These are phyloP conservation scores for Suhomyces chickasaworum DNA, from an alignment of 1,139 yeast species.

Conservation along the genomic window DNA sequence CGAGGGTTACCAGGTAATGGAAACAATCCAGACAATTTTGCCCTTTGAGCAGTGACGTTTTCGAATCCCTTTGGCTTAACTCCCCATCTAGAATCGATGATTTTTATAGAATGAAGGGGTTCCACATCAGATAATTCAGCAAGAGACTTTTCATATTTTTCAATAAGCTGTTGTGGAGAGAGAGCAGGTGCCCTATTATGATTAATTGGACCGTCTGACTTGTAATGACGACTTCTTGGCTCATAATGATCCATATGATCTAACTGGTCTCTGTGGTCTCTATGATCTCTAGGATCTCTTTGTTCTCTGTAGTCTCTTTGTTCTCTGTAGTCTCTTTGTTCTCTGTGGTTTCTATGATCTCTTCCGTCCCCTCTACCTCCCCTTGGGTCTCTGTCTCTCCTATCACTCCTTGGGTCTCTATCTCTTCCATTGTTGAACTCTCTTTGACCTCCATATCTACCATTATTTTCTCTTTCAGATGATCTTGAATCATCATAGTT, in stretches of 20 bases:
- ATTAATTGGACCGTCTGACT: background rate
- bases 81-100: conserved; percentile 69
- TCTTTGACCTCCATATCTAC: background rate
- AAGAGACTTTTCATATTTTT: conserved; percentile 26
- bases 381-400: conserved; percentile 7
- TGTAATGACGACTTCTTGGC: background rate
- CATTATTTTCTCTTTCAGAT: background rate
- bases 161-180: conserved; percentile 24
- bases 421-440: background rate
- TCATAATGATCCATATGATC: conserved; percentile 8
- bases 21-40: conserved; percentile 79
- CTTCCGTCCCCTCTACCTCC: conserved; percentile 4
- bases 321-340: conserved; percentile 10
- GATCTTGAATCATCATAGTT: background rate
- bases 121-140: conserved; percentile 23
- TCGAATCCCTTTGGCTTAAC: conserved; percentile 75
- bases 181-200: conserved; percentile 11
- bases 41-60: conserved; percentile 72
- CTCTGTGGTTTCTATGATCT: conserved; percentile 7
- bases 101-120: conserved; percentile 37
- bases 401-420: conserved; percentile 5
- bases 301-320: background rate
- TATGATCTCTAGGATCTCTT: background rate
- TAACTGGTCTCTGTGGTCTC: background rate
- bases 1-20: conserved; percentile 73